Evolutionary conservation across 2,329 filamentous ascomycete genomes (phyloP), one percentile per base, ranked within the genome.

Genomic region (Grosmannia huntii): DNA sequence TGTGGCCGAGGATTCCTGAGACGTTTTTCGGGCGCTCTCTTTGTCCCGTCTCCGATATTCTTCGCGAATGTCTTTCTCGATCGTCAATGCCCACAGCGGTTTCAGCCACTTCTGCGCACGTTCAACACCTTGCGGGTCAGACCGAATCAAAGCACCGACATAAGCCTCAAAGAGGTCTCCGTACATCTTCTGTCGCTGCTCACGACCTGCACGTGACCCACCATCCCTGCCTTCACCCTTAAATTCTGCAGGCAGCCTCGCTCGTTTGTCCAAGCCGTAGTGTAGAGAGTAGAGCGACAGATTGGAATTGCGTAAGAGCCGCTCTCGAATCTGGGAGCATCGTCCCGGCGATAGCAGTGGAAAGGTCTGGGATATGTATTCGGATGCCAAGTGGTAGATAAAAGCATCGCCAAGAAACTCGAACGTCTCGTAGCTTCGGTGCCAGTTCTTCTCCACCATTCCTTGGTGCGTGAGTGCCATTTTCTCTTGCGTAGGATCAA

Each of bases 111-210:
- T 68, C 56, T 85, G 78, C 2, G 80, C 84, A 2, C 75, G 76
- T 9, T 70, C 62, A 53, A 86, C 79, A 1, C 91, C 90, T 3
- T 73, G 70, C 0, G 82, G 76, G 64, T 90, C 81, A 1, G 85
- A 84, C 2, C 89, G 73, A 38, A 95, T 79, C 6, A 91, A 72
- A 3, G 87, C 91, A 10, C 87, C 91, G 19, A 95, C 82, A 65
- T 95, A 96, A 0, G 92, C 87, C 69, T 97, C 92, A 65, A 96
- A 95, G 21, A 96, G 79, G 67, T 97, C 92, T 10, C 86, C 91
- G 58, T 87, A 77, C 11, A 90, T 83, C 70, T 96, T 96, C 16
- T 75, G 79, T 60, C 80, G 76, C 49, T 78, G 79, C 68, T 79
- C 84, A 67, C 66, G 70, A 58, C 66, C 78, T 56, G 66, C 71